These are phyloP conservation scores for Tetracladium setigerum DNA, from an alignment of 495 filamentous ascomycete genomes.

Conservation along the genomic window DNA sequence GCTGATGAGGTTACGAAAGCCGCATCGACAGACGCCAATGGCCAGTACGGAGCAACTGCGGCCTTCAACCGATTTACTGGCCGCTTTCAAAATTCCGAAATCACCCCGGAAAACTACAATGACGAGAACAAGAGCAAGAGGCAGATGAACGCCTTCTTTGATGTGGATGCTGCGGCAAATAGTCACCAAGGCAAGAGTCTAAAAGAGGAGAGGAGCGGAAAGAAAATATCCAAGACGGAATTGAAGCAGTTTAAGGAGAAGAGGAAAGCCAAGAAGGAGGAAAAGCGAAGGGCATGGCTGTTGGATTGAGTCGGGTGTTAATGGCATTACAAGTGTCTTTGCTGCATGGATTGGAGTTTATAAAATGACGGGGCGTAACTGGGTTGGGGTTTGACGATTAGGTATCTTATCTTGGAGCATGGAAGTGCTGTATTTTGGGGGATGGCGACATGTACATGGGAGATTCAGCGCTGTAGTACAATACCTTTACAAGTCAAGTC, in stretches of 20 bases:
- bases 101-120: slow-evolving; percentile 67
- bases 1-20: slow-evolving; percentile 24
- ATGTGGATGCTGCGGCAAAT: slow-evolving; percentile 96
- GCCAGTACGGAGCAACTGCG: slow-evolving; percentile 57
- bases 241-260: slow-evolving; percentile 68
- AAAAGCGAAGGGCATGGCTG: slow-evolving; percentile 89
- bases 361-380: too few species aligned
- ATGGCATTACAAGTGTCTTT: slow-evolving; percentile 5
- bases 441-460: too few species aligned
- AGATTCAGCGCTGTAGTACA: too few species aligned
- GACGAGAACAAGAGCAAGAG: slow-evolving; percentile 83
- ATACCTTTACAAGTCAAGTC: too few species aligned
- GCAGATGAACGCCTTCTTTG: slow-evolving; percentile 93
- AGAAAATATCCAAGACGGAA: slow-evolving; percentile 80
- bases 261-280: slow-evolving; percentile 74
- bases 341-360: too few species aligned
- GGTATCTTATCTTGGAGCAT: too few species aligned
- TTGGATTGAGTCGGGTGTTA: slow-evolving; percentile 50
- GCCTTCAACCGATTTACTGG: slow-evolving; percentile 93
- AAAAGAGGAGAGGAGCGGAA: slow-evolving; percentile 82
- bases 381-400: too few species aligned
- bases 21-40: slow-evolving; percentile 15
- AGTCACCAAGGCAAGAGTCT: slow-evolving; percentile 85
- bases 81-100: slow-evolving; percentile 58
- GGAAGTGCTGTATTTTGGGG: too few species aligned